These are phyloP conservation scores for Schizochytrium sp. DNA, from an alignment of 108 stramenopile species.

Conservation along the genomic window DNA sequence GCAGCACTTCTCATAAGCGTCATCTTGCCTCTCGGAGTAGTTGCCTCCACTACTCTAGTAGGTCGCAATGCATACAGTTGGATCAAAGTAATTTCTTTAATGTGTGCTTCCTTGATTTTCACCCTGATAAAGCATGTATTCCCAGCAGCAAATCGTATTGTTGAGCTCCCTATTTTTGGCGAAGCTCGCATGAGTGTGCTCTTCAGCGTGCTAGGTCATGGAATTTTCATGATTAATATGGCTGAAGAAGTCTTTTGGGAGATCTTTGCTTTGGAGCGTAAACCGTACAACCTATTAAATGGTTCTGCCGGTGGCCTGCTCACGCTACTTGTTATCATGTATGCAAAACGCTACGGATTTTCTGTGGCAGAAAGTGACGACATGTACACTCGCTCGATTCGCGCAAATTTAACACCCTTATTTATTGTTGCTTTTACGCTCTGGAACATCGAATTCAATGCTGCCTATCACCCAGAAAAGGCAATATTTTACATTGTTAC, in stretches of 20 bases:
- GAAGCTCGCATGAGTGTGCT: slow-evolving; percentile 24
- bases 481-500: not conserved
- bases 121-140: not conserved
- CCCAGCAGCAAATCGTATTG: slow-evolving; percentile 16
- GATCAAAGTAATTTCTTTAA: slow-evolving; percentile 20
- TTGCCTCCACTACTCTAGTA: slow-evolving; percentile 1
- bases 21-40: slow-evolving; percentile 1
- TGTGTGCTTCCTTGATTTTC: not conserved
- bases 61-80: slow-evolving; percentile 49
- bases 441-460: slow-evolving; percentile 56
- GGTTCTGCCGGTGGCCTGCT: slow-evolving; percentile 5
- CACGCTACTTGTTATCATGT: slow-evolving; percentile 3
- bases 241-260: slow-evolving; percentile 41
- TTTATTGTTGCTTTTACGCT: slow-evolving; percentile 29
- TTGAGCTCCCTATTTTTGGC: slow-evolving; percentile 8
- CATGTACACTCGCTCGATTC: slow-evolving; percentile 1
- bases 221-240: slow-evolving; percentile 35
- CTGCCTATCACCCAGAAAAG: slow-evolving; percentile 51
- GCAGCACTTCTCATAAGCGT: not conserved
- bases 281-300: slow-evolving; percentile 52
- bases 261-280: slow-evolving; percentile 14
- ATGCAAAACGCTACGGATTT: slow-evolving; percentile 52
- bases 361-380: slow-evolving; percentile 22
- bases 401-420: slow-evolving; percentile 31
- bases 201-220: slow-evolving; percentile 13